Evolutionary conservation across 306 rosid species (phyloP), one percentile per base, ranked within the genome.

Genomic region (Hippophae gyantsensis): DNA sequence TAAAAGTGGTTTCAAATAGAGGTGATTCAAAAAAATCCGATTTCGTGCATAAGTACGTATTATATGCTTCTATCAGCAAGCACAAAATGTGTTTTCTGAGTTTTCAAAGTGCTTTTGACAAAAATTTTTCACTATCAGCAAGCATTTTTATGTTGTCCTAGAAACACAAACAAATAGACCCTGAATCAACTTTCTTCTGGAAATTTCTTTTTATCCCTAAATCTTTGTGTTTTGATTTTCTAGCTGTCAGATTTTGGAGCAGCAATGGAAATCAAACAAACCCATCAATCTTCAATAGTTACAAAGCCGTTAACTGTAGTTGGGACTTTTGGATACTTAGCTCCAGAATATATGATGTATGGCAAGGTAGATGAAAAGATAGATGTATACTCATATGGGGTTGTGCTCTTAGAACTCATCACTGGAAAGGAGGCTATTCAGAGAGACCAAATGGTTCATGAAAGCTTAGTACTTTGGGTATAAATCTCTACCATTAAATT

Each of bases 371-470:
- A 79, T 65, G 84, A 79, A 53, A 79, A 79, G 74, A 75, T 72
- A 56, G 78, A 79, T 47, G 78, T 79, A 43, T 79, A 79, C 70
- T 79, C 80, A 12, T 79, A 60, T 61, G 80, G 84, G 53, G 80
- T 79, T 58, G 78, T 79, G 63, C 80, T 79, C 51, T 61, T 79
- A 40, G 84, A 79, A 56, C 78, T 79, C 66, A 68, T 79, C 65
- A 75, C 84, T 7, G 80, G 80, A 12, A 79, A 79, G 44, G 80
- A 79, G 58, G 84, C 84, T 13, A 75, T 75, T 54, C 72, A 79
- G 57, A 64, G 48, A 9, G 57, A 75, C 54, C 65, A 48, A 62
- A 68, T 57, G 58, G 65, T 32, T 48, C 67, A 54, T 26, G 76
- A 58, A 50, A 79, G 84, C 76, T 60, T 79, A 61, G 84, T 75